Conservation (phyloP, 176 grass and related monocot species). For the Leersia perrieri region DNA sequence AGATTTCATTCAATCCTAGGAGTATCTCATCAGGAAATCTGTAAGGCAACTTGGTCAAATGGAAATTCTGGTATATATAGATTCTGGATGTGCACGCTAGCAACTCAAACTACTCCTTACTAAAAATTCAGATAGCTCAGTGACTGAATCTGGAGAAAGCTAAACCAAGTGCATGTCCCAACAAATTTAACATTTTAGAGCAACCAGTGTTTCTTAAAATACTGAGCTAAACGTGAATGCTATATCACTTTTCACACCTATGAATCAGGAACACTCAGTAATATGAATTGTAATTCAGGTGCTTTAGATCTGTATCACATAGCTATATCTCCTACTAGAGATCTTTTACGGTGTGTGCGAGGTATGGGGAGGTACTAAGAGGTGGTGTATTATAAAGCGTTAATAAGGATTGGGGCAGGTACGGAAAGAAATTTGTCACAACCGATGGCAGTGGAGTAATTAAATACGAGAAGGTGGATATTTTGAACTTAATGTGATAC, state of each 20-base stretch:
- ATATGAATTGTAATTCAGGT: neutral
- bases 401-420: too few species aligned
- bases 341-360: too few species aligned
- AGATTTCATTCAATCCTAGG: neutral
- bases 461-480: too few species aligned
- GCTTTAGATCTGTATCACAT: neutral
- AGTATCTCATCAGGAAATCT: neutral
- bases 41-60: neutral
- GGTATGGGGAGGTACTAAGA: too few species aligned
- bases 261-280: neutral
- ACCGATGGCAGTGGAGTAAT: too few species aligned
- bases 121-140: neutral
- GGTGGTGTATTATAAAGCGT: too few species aligned
- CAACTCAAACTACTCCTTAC: neutral
- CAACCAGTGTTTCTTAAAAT: neutral
- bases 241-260: neutral
- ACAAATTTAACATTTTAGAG: neutral
- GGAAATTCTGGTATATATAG: neutral
- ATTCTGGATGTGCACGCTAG: neutral
- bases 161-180: neutral
- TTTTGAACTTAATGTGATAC: too few species aligned
- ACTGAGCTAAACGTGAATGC: neutral
- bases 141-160: neutral
- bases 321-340: too few species aligned
- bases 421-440: too few species aligned